Base-by-base conservation (phyloP, 495 filamentous ascomycete species). In the Rhypophila decipiens region DNA sequence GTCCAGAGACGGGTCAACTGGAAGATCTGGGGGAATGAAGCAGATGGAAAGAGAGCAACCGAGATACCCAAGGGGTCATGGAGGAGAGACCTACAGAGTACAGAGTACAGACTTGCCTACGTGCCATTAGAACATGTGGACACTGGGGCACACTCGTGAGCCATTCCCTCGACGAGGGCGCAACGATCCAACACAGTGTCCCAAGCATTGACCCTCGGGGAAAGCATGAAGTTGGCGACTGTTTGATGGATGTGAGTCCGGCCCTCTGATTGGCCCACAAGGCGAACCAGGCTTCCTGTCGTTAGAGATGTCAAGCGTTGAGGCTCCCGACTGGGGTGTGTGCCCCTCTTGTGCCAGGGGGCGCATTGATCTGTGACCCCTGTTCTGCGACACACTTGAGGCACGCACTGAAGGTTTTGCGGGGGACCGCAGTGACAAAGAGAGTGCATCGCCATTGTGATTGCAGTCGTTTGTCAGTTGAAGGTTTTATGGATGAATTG, bases 381-480 rank as follows among this genome's bases (percentile, higher is more conserved):
- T 69, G 72, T 70, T 61, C 59, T 75, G 69, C 57, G 65, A 73
- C 72, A 67, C 56, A 59, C 49, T 59, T 74, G 72, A 73, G 55
- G 71, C 72, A 72, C 45, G 24, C 27, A 31, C 27, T 31, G 27
- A 13, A 13, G 27, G 7, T 31, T 4, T 10, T 48, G 46, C 42
- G 47, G 54, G 21, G 51, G 15, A 18, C 7, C 35, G 10, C 35
- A 38, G 35, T 33, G 29, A 33, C n/a, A n/a, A n/a, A n/a, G n/a
- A n/a, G n/a, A n/a, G n/a, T n/a, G n/a, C n/a, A n/a, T n/a, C n/a
- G n/a, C n/a, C n/a, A n/a, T n/a, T n/a, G n/a, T n/a, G n/a, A n/a
- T n/a, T n/a, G n/a, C n/a, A n/a, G n/a, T n/a, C n/a, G n/a, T n/a
- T n/a, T n/a, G n/a, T n/a, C n/a, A n/a, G n/a, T n/a, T n/a, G n/a